Conservation (phyloP, 1,284 basidiomycete species). For the Malassezia dermatis region DNA sequence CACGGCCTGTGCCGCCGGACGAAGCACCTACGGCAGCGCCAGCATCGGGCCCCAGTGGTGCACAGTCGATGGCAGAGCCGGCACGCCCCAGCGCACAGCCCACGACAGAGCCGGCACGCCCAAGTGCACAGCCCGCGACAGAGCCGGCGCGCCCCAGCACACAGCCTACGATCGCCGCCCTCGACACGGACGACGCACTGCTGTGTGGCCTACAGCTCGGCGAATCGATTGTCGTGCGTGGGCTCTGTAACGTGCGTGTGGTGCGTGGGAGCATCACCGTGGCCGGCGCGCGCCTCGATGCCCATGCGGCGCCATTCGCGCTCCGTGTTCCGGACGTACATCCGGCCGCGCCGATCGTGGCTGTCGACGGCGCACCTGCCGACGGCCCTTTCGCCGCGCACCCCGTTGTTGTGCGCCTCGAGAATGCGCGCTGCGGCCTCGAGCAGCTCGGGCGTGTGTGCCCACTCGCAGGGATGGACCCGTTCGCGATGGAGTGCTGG, state of each 20-base stretch:
- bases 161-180: not conserved
- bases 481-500: not conserved
- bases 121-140: too few relatives aligned
- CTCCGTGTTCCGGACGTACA: conserved; percentile 5
- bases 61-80: too few relatives aligned
- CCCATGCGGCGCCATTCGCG: not conserved
- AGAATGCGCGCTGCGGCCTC: conserved; percentile 1
- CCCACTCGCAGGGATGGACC: conserved; percentile 10
- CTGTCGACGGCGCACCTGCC: not conserved
- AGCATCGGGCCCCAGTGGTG: too few relatives aligned
- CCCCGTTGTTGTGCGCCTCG: not conserved
- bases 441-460: conserved; percentile 13
- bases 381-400: not conserved
- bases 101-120: too few relatives aligned
- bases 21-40: too few relatives aligned
- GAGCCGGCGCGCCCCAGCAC: too few relatives aligned
- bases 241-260: conserved; percentile 2
- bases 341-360: not conserved
- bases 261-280: not conserved
- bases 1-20: too few relatives aligned
- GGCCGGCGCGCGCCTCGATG: not conserved
- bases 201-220: conserved; percentile 3
- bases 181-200: not conserved
- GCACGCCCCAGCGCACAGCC: too few relatives aligned
- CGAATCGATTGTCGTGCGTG: conserved; percentile 7